phyloP scores from a whole-genome alignment of 305 asterid genomes.

The Rubia tinctorum region DNA sequence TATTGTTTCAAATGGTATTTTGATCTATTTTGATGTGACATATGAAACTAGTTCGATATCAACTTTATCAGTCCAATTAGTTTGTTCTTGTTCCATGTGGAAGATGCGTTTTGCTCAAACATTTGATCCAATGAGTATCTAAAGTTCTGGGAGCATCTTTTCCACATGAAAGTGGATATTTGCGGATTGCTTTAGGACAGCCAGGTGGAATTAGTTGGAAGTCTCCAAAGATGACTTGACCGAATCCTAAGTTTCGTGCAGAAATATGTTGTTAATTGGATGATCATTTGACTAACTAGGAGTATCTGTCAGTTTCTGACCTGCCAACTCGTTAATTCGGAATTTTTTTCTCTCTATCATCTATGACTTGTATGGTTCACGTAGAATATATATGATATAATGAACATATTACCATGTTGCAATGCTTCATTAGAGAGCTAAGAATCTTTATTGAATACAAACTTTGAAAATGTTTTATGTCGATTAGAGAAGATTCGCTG shows the following conservation, averaged over 20 bases:
- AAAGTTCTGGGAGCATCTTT: background rate
- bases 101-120: background rate
- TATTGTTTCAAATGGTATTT: background rate
- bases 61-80: background rate
- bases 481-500: background rate
- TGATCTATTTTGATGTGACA: background rate
- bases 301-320: background rate
- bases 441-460: background rate
- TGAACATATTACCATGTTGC: background rate
- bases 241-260: slow-evolving; percentile 2
- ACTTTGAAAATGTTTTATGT: background rate
- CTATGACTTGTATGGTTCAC: too few relatives aligned
- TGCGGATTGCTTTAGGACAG: background rate
- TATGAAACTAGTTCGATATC: slow-evolving; percentile 1
- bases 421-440: background rate
- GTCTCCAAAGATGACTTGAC: slow-evolving; percentile 1
- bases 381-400: too few relatives aligned
- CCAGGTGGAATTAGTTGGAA: background rate
- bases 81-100: background rate
- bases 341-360: too few relatives aligned
- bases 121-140: background rate
- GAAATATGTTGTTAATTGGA: background rate
- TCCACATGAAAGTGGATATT: background rate
- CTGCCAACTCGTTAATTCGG: too few relatives aligned
- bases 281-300: slow-evolving; percentile 1